Base-by-base conservation (phyloP, 2,329 filamentous ascomycete genomes). In the Talaromyces sp. region DNA sequence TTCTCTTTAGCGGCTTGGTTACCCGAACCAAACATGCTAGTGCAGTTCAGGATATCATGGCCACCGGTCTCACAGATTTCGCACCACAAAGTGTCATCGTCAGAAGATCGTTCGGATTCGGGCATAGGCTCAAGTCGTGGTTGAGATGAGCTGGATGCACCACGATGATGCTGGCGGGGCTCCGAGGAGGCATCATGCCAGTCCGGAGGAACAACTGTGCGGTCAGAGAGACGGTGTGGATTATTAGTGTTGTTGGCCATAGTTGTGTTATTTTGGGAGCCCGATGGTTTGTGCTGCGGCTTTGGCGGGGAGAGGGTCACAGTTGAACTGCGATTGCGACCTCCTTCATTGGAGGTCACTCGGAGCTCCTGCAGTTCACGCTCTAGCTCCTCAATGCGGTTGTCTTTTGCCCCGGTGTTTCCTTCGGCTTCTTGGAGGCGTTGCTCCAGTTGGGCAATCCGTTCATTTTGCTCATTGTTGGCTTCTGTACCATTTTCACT, bases 21-120 rank as follows among this genome's bases (percentile, higher is more conserved):
- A 9, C 65, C 66, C 14, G 66, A 61, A 13, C 82, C 86, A 71
- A 90, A 93, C 86, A 96, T 94, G 71, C 91, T 93, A 48, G 89
- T 91, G 80, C 93, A 97, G 19, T 90, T 95, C 51, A 97, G 79
- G 55, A 97, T 96, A 65, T 97, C 93, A 68, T 97, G 93, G 14
- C 93, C 92, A 42, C 85, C 82, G 30, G 89, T 90, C 76, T 97
- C 92, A 75, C 93, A 97, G 57, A 97, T 94, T 75, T 97, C 94
- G 74, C 93, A 97, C 89, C 90, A 96, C 57, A 92, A 81, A 14
- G 81, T 84, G 69, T 85, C 86, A 68, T 91, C 89, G 35, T 88
- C 90, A 19, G 88, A 89, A 71, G 87, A 68, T 29, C 64, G 65
- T 45, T 75, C 74, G 3, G 70, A 69, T 60, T 74, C 75, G 35